phyloP scores from a whole-genome alignment of 805 yeast genomes.

The Monosporozyma servazzii region DNA sequence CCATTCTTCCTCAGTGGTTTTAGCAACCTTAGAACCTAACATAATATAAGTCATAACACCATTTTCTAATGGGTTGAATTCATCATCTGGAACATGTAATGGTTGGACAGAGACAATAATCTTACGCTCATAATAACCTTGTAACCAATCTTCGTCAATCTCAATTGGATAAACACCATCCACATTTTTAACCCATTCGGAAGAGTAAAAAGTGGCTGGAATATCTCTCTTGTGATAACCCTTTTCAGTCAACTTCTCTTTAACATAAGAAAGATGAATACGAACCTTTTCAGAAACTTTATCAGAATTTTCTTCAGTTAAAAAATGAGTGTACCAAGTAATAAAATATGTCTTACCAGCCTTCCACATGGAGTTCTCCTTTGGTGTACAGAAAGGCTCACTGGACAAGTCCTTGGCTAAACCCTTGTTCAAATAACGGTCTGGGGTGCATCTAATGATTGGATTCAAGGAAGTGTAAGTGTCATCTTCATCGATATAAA shows the following conservation, averaged over 20 bases:
- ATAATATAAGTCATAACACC: constrained; percentile 41
- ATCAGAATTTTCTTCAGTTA: constrained; percentile 29
- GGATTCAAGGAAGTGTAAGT: constrained; percentile 69
- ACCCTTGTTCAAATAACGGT: constrained; percentile 57
- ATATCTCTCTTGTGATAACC: constrained; percentile 46
- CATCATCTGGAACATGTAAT: constrained; percentile 53
- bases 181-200: constrained; percentile 61
- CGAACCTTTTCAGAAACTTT: constrained; percentile 51
- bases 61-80: constrained; percentile 44
- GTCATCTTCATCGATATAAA: constrained; percentile 56
- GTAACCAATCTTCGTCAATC: constrained; percentile 56
- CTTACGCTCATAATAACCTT: constrained; percentile 41
- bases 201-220: constrained; percentile 44
- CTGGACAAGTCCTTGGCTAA: constrained; percentile 43
- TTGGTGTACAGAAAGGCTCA: constrained; percentile 84
- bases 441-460: constrained; percentile 77
- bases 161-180: constrained; percentile 60
- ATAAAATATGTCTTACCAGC: constrained; percentile 60
- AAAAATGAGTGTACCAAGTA: constrained; percentile 71
- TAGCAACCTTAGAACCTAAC: constrained; percentile 36
- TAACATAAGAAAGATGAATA: constrained; percentile 57
- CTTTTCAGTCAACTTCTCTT: constrained; percentile 44
- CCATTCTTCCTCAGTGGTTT: constrained; percentile 35
- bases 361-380: constrained; percentile 47
- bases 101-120: constrained; percentile 71